Evolutionary conservation across 495 filamentous ascomycete genomes (phyloP).

Genomic region (Achaetomiella virescens): DNA sequence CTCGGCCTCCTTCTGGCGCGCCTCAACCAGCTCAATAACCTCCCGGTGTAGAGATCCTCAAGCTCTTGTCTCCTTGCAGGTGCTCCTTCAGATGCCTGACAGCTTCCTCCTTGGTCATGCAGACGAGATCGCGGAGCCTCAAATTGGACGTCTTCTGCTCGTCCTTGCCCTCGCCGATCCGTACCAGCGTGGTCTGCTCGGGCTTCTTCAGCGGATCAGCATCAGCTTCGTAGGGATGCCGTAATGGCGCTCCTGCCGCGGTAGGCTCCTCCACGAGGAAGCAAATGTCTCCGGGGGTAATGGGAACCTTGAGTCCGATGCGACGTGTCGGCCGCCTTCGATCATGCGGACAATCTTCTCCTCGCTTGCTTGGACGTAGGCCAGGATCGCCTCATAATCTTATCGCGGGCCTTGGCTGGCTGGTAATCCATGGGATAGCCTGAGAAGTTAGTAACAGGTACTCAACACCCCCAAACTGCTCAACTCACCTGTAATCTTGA

Average conservation of each 20-base stretch:
- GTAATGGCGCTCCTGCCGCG: conserved; percentile 76
- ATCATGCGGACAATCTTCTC: conserved; percentile 60
- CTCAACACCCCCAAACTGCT: not conserved
- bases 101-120: conserved; percentile 96
- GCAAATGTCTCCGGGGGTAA: conserved; percentile 72
- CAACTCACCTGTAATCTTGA: conserved; percentile 57
- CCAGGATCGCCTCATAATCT: conserved; percentile 81
- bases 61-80: conserved; percentile 58
- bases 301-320: conserved; percentile 64
- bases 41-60: conserved; percentile 65
- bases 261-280: conserved; percentile 88
- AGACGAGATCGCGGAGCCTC: conserved; percentile 67
- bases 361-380: conserved; percentile 63
- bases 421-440: conserved; percentile 83
- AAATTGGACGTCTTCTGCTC: conserved; percentile 67
- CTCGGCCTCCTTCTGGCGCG: conserved; percentile 55
- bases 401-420: conserved; percentile 73
- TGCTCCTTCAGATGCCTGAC: conserved; percentile 72
- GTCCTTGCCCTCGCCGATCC: conserved; percentile 50
- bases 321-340: conserved; percentile 52
- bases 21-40: conserved; percentile 57
- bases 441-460: conserved; percentile 5
- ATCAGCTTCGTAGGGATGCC: conserved; percentile 71
- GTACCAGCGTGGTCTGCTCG: conserved; percentile 35
- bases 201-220: conserved; percentile 64